Evolutionary conservation across 2,329 filamentous ascomycete genomes (phyloP).

Genomic region (Lecanosticta acicola): DNA sequence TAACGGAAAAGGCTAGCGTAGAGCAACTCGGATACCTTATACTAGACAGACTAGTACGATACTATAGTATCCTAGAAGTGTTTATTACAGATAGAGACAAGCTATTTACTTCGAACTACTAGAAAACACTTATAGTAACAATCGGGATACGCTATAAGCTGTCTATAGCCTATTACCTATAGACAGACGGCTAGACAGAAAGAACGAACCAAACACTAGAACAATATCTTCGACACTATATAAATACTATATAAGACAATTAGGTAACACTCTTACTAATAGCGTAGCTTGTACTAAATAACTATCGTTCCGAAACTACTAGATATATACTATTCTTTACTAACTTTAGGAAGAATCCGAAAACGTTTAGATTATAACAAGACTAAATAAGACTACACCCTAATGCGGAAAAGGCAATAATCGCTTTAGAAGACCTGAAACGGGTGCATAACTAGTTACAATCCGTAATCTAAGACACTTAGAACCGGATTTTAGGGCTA

Average conservation of each 20-base stretch:
- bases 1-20: slow-evolving; percentile 11
- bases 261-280: slow-evolving; percentile 20
- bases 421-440: background rate
- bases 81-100: slow-evolving; percentile 23
- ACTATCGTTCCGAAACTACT: slow-evolving; percentile 13
- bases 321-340: slow-evolving; percentile 20
- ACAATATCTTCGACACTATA: slow-evolving; percentile 22
- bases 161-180: slow-evolving; percentile 25
- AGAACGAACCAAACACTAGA: slow-evolving; percentile 24
- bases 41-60: slow-evolving; percentile 15
- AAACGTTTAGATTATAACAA: slow-evolving; percentile 2
- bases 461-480: background rate
- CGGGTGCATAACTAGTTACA: background rate
- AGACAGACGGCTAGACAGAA: slow-evolving; percentile 29
- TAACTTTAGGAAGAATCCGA: slow-evolving; percentile 12
- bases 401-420: slow-evolving; percentile 1
- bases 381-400: background rate
- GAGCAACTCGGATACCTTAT: slow-evolving; percentile 17
- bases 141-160: slow-evolving; percentile 22
- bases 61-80: slow-evolving; percentile 14
- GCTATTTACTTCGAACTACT: slow-evolving; percentile 22
- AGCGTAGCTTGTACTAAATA: slow-evolving; percentile 25
- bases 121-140: slow-evolving; percentile 13
- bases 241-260: slow-evolving; percentile 21
- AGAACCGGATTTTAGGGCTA: background rate